Evolutionary conservation across 352 stramenopile genomes (phyloP).

Genomic region (Phytopythium ostracodes): DNA sequence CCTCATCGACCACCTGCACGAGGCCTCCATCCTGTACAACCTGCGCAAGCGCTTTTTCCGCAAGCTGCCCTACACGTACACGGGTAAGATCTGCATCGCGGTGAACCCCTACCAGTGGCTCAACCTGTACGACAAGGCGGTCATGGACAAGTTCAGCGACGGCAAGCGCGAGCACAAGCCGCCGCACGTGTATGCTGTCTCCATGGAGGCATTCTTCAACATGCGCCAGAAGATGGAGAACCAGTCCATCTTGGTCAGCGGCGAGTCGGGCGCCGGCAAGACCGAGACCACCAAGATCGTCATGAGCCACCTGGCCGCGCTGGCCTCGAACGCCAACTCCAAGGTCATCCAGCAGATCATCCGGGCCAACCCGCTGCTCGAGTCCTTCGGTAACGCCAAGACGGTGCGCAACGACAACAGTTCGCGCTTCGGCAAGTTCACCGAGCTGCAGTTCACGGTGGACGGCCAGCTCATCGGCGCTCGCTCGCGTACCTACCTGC

Average conservation of each 20-base stretch:
- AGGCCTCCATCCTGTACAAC: constrained; percentile 87
- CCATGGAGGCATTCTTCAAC: constrained; percentile 84
- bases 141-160: constrained; percentile 75
- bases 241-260: constrained; percentile 94
- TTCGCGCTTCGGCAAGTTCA: constrained; percentile 86
- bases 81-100: constrained; percentile 84
- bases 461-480: constrained; percentile 76
- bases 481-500: constrained; percentile 85
- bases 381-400: constrained; percentile 87
- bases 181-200: constrained; percentile 84
- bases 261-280: constrained; percentile 95
- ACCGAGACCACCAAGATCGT: constrained; percentile 97
- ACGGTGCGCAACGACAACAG: constrained; percentile 87
- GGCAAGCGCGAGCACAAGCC: constrained; percentile 66
- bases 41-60: constrained; percentile 71
- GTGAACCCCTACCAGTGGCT: constrained; percentile 89
- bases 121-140: constrained; percentile 68
- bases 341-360: constrained; percentile 95
- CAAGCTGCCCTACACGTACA: constrained; percentile 83
- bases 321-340: constrained; percentile 76
- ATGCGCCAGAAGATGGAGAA: constrained; percentile 76
- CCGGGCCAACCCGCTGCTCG: constrained; percentile 86
- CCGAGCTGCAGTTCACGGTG: constrained; percentile 75
- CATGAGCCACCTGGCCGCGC: constrained; percentile 90
- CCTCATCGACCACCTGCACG: constrained; percentile 81